Base-by-base conservation (phyloP, 2,329 filamentous ascomycete genomes). In the Alternaria tenuissima region DNA sequence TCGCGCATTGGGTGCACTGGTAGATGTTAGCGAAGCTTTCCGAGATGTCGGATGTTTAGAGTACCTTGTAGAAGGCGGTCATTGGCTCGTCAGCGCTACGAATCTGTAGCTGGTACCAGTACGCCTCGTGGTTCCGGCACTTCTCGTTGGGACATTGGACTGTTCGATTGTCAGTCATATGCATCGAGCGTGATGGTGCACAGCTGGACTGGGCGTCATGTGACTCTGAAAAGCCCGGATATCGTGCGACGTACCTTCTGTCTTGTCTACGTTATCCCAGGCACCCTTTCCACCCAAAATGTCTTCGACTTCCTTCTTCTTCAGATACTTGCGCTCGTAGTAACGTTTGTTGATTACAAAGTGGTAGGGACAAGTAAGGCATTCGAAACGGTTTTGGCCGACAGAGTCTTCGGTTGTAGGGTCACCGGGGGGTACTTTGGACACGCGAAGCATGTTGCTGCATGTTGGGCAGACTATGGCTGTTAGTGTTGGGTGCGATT, bases 71-170 rank as follows among this genome's bases (percentile, higher is more conserved):
- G 81, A 98, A 98, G 62, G 89, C 94, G 68, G 95, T 99, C 91
- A 97, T 97, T 62, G 95, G 95, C 85, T 99, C 95, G 81, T 99
- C 95, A 53, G 95, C 95, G 84, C 93, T 96, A 70, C 95, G 89
- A 81, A 98, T 98, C 85, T 99, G 95, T 70, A 98, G 89, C 84
- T 97, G 93, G 83, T 94, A 96, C 83, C 94, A 98, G 65, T 94
- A 96, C 4, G 95, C 95, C 82, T 93, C 88, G 62, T 88, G 86
- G 64, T 93, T 93, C 74, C 91, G 86, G 83, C 95, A 99, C 57
- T 85, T 85, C 41, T 93, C 89, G 64, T 89, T 89, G 26, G 91
- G 88, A 79, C 95, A 99, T 85, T 95, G 92, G 49, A 91, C 91
- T 87, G 71, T 44, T 3, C 3, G 9, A 2, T 47, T 30, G 44